Conservation (phyloP, 805 yeast genomes). For the Grigorovia transvaalensis region DNA sequence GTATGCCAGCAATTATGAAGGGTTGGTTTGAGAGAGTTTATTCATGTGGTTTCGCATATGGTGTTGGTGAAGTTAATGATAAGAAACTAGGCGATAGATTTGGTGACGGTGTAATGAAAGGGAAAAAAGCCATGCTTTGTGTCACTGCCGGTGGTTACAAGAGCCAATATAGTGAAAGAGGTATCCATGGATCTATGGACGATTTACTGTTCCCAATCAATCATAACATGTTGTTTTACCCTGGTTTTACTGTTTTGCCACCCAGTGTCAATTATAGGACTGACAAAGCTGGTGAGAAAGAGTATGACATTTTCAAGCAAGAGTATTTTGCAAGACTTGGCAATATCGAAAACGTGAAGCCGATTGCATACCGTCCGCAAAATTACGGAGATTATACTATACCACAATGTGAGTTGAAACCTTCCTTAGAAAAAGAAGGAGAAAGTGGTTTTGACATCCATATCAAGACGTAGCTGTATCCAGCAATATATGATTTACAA, state of each 20-base stretch:
- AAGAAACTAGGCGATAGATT: constrained; percentile 7
- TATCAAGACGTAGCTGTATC: neutral
- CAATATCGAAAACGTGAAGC: constrained; percentile 4
- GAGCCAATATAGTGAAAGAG: constrained; percentile 10
- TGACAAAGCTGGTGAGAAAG: constrained; percentile 2
- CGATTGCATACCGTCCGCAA: constrained; percentile 14
- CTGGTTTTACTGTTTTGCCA: constrained; percentile 17
- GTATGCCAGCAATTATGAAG: constrained; percentile 25
- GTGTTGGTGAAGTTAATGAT: constrained; percentile 11
- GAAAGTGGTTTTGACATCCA: constrained; percentile 10
- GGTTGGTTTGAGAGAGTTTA: constrained; percentile 26
- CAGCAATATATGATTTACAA: neutral
- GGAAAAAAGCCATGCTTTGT: constrained; percentile 13
- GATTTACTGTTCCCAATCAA: constrained; percentile 16
- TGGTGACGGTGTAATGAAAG: constrained; percentile 19
- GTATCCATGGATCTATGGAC: constrained; percentile 16
- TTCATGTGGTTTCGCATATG: constrained; percentile 18
- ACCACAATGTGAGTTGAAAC: constrained; percentile 9
- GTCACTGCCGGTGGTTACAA: constrained; percentile 11
- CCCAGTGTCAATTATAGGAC: constrained; percentile 9
- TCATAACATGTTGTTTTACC: constrained; percentile 14
- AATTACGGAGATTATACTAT: constrained; percentile 16
- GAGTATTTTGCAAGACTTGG: constrained; percentile 5
- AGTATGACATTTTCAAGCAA: constrained; percentile 1
- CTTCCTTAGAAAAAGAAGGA: constrained; percentile 11